These are phyloP conservation scores for Tanacetum coccineum DNA, from an alignment of 129 eudicot species.

Conservation along the genomic window DNA sequence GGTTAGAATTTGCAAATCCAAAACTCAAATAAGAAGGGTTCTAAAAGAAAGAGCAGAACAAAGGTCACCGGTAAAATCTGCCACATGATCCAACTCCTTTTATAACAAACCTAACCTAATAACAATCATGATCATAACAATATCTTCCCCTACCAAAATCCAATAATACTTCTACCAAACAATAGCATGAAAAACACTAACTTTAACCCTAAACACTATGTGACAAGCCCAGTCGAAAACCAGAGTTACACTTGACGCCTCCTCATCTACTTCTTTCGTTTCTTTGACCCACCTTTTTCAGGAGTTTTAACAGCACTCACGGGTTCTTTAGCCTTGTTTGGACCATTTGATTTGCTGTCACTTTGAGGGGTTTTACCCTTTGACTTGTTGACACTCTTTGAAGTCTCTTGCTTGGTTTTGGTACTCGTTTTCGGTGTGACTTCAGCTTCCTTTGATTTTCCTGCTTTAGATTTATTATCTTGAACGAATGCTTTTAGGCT, in stretches of 20 bases:
- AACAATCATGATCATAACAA: slow-evolving; percentile 13
- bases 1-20: slow-evolving; percentile 20
- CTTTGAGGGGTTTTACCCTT: slow-evolving; percentile 55
- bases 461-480: slow-evolving; percentile 7
- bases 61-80: slow-evolving; percentile 20
- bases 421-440: slow-evolving; percentile 33
- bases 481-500: slow-evolving; percentile 45
- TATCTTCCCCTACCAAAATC: slow-evolving; percentile 14
- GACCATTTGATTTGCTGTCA: slow-evolving; percentile 35
- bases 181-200: slow-evolving; percentile 25
- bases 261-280: slow-evolving; percentile 43
- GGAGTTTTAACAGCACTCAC: slow-evolving; percentile 38
- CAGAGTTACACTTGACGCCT: not conserved
- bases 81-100: slow-evolving; percentile 34
- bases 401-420: slow-evolving; percentile 43
- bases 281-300: slow-evolving; percentile 55
- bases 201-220: slow-evolving; percentile 32
- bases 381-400: slow-evolving; percentile 44
- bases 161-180: slow-evolving; percentile 30
- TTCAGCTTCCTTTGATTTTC: slow-evolving; percentile 48
- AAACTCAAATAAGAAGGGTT: slow-evolving; percentile 17
- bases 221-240: slow-evolving; percentile 14
- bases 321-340: slow-evolving; percentile 42
- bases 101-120: slow-evolving; percentile 30
- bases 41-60: slow-evolving; percentile 20